phyloP scores from a whole-genome alignment of 208 protist species.

The Zelonia costaricensis region DNA sequence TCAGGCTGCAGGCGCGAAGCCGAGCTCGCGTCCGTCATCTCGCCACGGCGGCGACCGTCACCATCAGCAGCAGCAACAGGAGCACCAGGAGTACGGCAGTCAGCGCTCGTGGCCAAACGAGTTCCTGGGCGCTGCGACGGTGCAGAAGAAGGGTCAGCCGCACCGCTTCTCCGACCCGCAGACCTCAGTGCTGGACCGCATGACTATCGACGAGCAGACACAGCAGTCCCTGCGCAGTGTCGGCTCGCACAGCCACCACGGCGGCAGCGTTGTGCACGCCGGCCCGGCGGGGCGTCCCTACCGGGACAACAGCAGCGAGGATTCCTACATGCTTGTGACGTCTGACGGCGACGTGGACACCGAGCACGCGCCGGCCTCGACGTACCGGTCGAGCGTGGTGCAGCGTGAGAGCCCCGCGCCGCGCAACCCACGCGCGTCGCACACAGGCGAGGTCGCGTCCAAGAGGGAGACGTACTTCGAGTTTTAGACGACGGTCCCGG shows the following conservation, averaged over 20 bases:
- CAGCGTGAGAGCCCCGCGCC: conserved; percentile 25
- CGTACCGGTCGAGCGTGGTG: conserved; percentile 11
- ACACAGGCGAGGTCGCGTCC: conserved; percentile 12
- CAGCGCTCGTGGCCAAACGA: conserved; percentile 29
- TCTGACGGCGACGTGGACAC: conserved; percentile 22
- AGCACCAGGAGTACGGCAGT: not conserved
- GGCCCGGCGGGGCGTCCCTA: not conserved
- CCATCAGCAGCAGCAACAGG: too few relatives aligned
- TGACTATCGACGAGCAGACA: conserved; percentile 16
- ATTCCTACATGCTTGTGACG: conserved; percentile 27
- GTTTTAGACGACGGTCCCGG: conserved; percentile 6
- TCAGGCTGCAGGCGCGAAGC: not conserved
- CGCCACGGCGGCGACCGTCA: conserved; percentile 8
- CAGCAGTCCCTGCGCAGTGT: conserved; percentile 10
- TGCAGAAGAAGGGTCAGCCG: conserved; percentile 47
- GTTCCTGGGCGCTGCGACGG: conserved; percentile 29
- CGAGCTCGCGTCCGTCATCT: conserved; percentile 16
- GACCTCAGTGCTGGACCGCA: not conserved
- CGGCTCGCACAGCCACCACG: conserved; percentile 10
- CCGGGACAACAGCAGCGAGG: conserved; percentile 33
- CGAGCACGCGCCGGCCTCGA: conserved; percentile 1
- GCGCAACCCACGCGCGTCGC: conserved; percentile 16
- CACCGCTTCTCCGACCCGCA: conserved; percentile 21
- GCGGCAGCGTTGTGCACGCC: conserved; percentile 4
- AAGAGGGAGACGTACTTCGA: conserved; percentile 19